phyloP scores from a whole-genome alignment of 345 rosid species.

The Heritiera fomes region DNA sequence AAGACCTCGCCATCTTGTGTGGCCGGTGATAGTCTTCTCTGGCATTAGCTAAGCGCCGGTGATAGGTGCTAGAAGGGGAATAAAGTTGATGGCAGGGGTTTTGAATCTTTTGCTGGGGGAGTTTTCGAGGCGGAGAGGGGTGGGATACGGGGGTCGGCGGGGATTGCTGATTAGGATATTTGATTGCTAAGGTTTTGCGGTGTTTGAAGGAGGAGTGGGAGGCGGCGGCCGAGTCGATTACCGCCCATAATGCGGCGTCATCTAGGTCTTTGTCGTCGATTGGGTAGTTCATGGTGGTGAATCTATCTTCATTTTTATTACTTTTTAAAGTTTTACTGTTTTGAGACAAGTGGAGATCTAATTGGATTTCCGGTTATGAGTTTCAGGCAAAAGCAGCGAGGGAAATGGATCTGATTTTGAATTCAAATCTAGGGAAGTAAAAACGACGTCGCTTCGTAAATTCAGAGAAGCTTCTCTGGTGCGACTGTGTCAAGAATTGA shows the following conservation, averaged over 20 bases:
- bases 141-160: constrained; percentile 28
- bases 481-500: neutral
- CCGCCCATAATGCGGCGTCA: constrained; percentile 96
- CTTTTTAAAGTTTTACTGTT: neutral
- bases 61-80: constrained; percentile 28
- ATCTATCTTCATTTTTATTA: constrained; percentile 14
- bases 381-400: constrained; percentile 1
- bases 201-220: constrained; percentile 52
- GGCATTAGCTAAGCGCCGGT: neutral
- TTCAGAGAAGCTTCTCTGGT: neutral
- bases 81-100: constrained; percentile 18
- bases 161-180: constrained; percentile 54
- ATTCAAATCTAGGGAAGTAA: constrained; percentile 9
- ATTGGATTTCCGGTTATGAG: neutral
- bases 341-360: neutral
- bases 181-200: constrained; percentile 58
- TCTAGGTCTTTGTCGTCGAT: constrained; percentile 90
- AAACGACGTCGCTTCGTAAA: neutral
- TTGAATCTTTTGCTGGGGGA: constrained; percentile 30
- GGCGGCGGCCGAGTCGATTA: constrained; percentile 88
- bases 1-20: constrained; percentile 52
- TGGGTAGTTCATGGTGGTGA: constrained; percentile 22
- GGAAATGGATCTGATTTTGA: constrained; percentile 15
- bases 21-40: constrained; percentile 37
- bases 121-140: constrained; percentile 47